These are phyloP conservation scores for Curvularia sp. DNA, from an alignment of 2,329 filamentous ascomycete species.

Conservation along the genomic window DNA sequence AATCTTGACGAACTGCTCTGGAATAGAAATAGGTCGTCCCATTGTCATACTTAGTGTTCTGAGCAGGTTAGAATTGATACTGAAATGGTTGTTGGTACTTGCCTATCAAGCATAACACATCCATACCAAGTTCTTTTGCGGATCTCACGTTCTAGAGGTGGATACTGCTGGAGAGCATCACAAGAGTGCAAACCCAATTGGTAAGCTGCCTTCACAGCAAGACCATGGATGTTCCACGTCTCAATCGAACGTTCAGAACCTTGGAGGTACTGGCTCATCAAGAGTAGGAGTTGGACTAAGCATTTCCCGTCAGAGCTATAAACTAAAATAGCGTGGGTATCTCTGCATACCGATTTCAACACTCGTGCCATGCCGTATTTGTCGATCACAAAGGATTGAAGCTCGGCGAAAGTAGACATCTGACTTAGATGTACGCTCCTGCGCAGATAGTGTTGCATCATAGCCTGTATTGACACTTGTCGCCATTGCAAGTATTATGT, in stretches of 20 bases:
- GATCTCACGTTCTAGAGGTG: conserved; percentile 56
- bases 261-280: conserved; percentile 61
- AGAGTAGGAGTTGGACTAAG: conserved; percentile 37
- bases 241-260: conserved; percentile 62
- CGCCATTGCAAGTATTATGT: conserved; percentile 60
- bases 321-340: not conserved
- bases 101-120: conserved; percentile 58
- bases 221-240: conserved; percentile 62
- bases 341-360: conserved; percentile 53
- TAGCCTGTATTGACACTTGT: conserved; percentile 43
- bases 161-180: conserved; percentile 46
- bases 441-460: conserved; percentile 38
- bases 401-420: conserved; percentile 58
- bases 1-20: conserved; percentile 54
- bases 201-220: conserved; percentile 60
- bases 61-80: not conserved
- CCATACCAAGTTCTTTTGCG: conserved; percentile 60
- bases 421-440: conserved; percentile 51
- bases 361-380: conserved; percentile 53
- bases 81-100: conserved; percentile 8
- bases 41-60: conserved; percentile 61
- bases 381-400: conserved; percentile 52
- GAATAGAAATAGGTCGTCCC: conserved; percentile 57
- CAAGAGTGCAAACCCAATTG: conserved; percentile 61
- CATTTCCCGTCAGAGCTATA: not conserved